phyloP scores from a whole-genome alignment of 768 basidiomycete species.

The Lactifluus volemus region DNA sequence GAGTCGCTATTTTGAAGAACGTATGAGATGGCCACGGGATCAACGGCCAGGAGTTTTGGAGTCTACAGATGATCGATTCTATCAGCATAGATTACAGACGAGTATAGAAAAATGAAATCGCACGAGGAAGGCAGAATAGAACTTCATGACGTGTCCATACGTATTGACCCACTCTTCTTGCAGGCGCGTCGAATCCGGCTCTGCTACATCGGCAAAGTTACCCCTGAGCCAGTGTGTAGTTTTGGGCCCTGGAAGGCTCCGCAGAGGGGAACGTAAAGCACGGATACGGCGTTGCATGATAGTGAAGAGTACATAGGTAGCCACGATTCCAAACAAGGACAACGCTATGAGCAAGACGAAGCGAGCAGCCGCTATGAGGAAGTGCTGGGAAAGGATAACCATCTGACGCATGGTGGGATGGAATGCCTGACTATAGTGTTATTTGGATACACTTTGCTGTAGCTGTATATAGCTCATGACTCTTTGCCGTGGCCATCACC shows the following conservation, averaged over 20 bases:
- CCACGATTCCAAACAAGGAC: background rate
- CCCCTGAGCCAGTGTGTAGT: constrained; percentile 1
- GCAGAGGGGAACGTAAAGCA: background rate
- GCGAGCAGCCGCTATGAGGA: background rate
- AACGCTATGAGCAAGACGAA: background rate
- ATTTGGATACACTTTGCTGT: no score
- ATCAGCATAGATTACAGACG: no score
- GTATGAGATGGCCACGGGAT: constrained; percentile 29
- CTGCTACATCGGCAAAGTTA: background rate
- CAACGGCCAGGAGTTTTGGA: constrained; percentile 27
- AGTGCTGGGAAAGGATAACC: background rate
- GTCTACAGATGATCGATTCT: background rate
- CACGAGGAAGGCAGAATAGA: background rate
- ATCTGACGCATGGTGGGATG: background rate
- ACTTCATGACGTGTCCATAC: constrained; percentile 13
- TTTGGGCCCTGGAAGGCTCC: constrained; percentile 3
- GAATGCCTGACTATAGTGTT: no score
- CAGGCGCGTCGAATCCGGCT: constrained; percentile 2
- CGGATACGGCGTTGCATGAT: background rate
- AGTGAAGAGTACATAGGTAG: background rate
- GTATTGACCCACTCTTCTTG: constrained; percentile 15
- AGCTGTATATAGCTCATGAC: no score
- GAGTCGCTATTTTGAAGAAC: constrained; percentile 26
- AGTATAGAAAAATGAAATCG: background rate
- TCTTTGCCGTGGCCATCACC: no score